Conservation (phyloP, 2,329 filamentous ascomycete genomes). For the Diaporthe helianthi region DNA sequence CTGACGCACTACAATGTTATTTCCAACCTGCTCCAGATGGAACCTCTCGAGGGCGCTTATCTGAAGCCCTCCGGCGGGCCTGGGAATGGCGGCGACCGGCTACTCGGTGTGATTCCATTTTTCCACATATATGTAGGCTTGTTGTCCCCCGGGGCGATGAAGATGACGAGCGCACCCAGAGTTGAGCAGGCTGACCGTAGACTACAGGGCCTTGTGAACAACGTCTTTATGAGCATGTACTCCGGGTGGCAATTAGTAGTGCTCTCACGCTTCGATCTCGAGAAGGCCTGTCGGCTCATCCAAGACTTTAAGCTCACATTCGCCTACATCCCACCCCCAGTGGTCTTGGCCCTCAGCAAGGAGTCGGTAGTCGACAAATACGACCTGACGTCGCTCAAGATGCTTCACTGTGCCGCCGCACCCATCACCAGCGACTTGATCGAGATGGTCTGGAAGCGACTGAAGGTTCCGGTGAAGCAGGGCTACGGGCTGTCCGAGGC, state of each 20-base stretch:
- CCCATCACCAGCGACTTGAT: constrained; percentile 84
- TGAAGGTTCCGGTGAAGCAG: constrained; percentile 85
- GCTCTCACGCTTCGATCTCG: constrained; percentile 82
- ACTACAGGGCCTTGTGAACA: constrained; percentile 68
- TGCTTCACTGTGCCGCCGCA: constrained; percentile 88
- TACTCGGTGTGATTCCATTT: constrained; percentile 84
- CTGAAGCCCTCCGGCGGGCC: constrained; percentile 64
- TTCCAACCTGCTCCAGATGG: constrained; percentile 70
- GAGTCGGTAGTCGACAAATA: constrained; percentile 80
- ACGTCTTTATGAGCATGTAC: constrained; percentile 73
- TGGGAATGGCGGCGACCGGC: constrained; percentile 70
- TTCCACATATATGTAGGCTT: constrained; percentile 86
- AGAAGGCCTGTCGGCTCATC: constrained; percentile 77
- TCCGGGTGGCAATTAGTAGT: constrained; percentile 72
- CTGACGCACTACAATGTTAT: constrained; percentile 84
- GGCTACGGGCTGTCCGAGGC: constrained; percentile 92
- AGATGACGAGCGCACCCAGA: background rate
- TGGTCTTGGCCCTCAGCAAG: constrained; percentile 82
- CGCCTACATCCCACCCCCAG: constrained; percentile 82
- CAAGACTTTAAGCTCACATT: constrained; percentile 79
- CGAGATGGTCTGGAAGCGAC: constrained; percentile 74
- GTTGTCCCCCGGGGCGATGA: background rate
- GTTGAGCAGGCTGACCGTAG: background rate
- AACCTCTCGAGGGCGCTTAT: constrained; percentile 59
- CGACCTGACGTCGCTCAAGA: constrained; percentile 78